Percentiles rank a stretch among this genome's conserved stretches.
phyloP scores from a whole-genome alignment of 192 early-diverging fungal species.

The Chytriomyces hyalinus region DNA sequence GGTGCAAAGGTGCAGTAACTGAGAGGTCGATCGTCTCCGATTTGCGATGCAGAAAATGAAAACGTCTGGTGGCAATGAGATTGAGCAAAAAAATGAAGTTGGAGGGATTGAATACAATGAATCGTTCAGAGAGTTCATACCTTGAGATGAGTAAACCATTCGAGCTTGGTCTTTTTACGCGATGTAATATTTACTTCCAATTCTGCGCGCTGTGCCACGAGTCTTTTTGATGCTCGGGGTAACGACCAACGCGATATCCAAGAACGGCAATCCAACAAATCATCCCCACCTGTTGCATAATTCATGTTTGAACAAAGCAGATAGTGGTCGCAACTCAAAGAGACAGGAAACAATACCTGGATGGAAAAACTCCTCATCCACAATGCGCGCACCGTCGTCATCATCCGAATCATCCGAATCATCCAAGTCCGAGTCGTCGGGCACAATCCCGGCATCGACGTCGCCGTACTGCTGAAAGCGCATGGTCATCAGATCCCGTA shows the following conservation, averaged over 20 bases:
- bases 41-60: conserved; percentile 64
- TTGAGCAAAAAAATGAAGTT: background rate
- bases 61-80: conserved; percentile 19
- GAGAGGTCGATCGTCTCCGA: conserved; percentile 88
- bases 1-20: conserved; percentile 79
- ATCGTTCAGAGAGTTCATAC: conserved; percentile 40
- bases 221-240: conserved; percentile 69
- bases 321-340: background rate
- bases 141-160: conserved; percentile 74
- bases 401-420: conserved; percentile 61
- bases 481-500: conserved; percentile 76
- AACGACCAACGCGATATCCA: conserved; percentile 29
- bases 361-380: conserved; percentile 53
- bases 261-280: conserved; percentile 50
- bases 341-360: conserved; percentile 4
- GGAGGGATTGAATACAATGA: background rate
- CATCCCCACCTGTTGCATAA: conserved; percentile 21
- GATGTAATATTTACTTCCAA: conserved; percentile 65
- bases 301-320: background rate
- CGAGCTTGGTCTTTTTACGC: conserved; percentile 74
- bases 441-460: conserved; percentile 43
- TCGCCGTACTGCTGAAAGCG: conserved; percentile 43
- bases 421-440: conserved; percentile 48
- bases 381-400: conserved; percentile 43
- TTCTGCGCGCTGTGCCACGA: conserved; percentile 71